phyloP scores from a whole-genome alignment of 2,329 filamentous ascomycete species.

The Colletotrichum paranaense region DNA sequence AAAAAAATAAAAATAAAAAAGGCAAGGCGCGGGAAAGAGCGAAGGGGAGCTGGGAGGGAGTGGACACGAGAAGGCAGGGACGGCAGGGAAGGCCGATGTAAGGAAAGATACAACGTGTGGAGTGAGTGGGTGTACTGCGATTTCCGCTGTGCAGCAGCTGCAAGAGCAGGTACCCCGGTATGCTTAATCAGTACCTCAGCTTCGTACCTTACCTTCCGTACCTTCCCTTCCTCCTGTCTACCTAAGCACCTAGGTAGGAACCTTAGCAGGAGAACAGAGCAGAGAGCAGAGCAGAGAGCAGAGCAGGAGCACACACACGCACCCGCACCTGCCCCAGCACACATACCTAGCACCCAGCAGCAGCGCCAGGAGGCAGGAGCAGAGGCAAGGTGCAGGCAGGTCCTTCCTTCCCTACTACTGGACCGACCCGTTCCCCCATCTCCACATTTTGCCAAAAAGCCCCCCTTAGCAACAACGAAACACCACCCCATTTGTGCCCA shows the following conservation, averaged over 20 bases:
- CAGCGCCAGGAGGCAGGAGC: neutral
- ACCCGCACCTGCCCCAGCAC: neutral
- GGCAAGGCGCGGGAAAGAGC: conserved; percentile 2
- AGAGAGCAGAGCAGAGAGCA: neutral
- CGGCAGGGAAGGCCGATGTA: neutral
- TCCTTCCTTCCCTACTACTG: conserved; percentile 14
- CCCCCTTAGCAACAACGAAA: conserved; percentile 36
- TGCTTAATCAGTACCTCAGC: conserved; percentile 1
- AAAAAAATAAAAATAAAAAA: neutral
- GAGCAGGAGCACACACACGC: neutral
- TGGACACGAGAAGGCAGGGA: too few relatives aligned
- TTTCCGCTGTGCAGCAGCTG: conserved; percentile 16
- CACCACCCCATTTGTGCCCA: conserved; percentile 26
- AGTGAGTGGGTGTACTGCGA: conserved; percentile 5
- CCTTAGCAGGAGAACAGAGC: neutral
- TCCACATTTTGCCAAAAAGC: conserved; percentile 36
- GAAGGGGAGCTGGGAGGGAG: neutral
- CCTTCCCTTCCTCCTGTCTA: neutral
- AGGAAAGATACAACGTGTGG: neutral
- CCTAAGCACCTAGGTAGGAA: neutral
- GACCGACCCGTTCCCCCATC: conserved; percentile 34
- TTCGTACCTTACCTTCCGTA: neutral
- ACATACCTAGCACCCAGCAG: neutral
- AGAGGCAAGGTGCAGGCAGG: neutral
- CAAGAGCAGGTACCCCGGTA: conserved; percentile 7